Base-by-base conservation (phyloP, 495 filamentous ascomycete species). In the Baudoinia panamericana region DNA sequence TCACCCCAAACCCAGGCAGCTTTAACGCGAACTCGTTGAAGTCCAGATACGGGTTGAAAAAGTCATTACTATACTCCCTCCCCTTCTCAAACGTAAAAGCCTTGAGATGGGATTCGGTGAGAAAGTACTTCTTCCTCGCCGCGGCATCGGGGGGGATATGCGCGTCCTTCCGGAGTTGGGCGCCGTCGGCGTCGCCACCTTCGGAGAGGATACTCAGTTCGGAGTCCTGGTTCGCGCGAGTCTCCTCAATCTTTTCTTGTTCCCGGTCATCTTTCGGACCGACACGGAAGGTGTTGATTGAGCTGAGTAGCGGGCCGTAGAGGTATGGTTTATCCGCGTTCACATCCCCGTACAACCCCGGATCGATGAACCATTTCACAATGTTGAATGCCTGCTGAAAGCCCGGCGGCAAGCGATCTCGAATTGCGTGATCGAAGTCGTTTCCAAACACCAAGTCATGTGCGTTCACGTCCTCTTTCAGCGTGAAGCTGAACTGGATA, bases 21-120 rank as follows among this genome's bases (percentile, higher is more conserved):
- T 73, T 70, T 16, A 96, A 59, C n/a, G 78, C 69, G 52, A 93
- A 83, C 41, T 80, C 78, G 54, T 74, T 76, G 52, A 95, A 93
- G 56, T 86, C 80, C 29, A 97, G 55, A 64, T 87, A 94, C n/a
- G 78, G 75, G 54, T 94, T 95, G 51, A 76, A 90, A 60, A 97
- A 95, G 59, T 95, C 88, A 30, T 73, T 70, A 20, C 66, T 60
- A 57, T 93, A 93, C 33, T 68, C 61, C 46, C 74, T 61, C 1
- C 71, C 76, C 27, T 55, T 54, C 42, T 77, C 73, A 60, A 78
- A 79, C 1, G 55, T 62, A 53, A 75, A 78, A 3, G 50, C 52
- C 48, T 67, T 61, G 26, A 68, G 55, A 21, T 62, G 60, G 6
- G 50, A 46, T 39, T 67, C 60, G n/a, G 55, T 54, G 29, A 75